Evolutionary conservation across 1,139 yeast genomes (phyloP).

Genomic region (Lodderomyces pseudojiufengensis): DNA sequence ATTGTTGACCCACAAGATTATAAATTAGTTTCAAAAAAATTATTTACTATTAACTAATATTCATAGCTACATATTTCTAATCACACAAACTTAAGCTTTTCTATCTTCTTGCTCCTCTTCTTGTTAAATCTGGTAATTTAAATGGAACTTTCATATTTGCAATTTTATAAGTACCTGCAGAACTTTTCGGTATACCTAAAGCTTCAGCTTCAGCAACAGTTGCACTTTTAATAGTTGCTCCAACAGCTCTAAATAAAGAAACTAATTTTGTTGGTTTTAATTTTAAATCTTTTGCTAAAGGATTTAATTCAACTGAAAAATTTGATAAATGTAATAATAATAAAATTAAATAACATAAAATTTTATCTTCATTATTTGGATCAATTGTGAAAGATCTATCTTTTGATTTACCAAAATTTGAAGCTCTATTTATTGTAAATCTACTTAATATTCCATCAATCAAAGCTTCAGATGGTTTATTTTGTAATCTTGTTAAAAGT

Average conservation of each 20-base stretch:
- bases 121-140: conserved; percentile 78
- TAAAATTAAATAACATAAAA: conserved; percentile 74
- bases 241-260: conserved; percentile 72
- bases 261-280: conserved; percentile 73
- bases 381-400: conserved; percentile 74
- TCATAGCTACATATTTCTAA: not conserved
- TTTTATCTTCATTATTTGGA: conserved; percentile 82
- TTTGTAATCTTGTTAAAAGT: conserved; percentile 54
- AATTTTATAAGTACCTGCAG: conserved; percentile 66
- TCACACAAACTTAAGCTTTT: not conserved
- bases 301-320: conserved; percentile 71
- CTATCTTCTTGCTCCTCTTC: conserved; percentile 37
- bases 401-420: conserved; percentile 68
- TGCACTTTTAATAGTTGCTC: conserved; percentile 73
- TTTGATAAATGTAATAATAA: conserved; percentile 72
- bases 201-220: conserved; percentile 83
- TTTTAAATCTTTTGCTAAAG: conserved; percentile 81
- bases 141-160: conserved; percentile 88
- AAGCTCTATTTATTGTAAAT: conserved; percentile 64
- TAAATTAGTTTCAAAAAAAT: conserved; percentile 12
- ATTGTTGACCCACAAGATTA: conserved; percentile 48
- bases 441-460: conserved; percentile 70
- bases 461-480: conserved; percentile 66
- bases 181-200: conserved; percentile 66
- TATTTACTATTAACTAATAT: not conserved